Evolutionary conservation across 2,329 filamentous ascomycete genomes (phyloP).

Genomic region (Stachybotrys elegans): DNA sequence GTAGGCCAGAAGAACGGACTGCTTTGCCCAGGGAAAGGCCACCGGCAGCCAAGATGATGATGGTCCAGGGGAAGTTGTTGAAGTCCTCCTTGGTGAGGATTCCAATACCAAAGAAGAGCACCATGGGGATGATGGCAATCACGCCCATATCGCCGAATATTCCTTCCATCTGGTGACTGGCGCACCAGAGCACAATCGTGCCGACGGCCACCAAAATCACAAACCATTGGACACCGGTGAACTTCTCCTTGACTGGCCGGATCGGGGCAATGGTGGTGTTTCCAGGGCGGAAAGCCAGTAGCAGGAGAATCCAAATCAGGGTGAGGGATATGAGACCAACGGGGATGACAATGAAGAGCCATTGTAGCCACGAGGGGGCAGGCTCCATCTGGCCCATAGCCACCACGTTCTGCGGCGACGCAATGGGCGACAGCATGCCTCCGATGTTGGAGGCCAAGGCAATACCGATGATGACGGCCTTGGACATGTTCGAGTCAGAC

Average conservation of each 20-base stretch:
- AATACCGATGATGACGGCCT: conserved; percentile 91
- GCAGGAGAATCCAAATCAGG: conserved; percentile 81
- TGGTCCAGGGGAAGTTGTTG: conserved; percentile 99
- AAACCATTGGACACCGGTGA: conserved; percentile 88
- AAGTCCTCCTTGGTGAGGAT: conserved; percentile 98
- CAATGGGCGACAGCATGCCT: conserved; percentile 93
- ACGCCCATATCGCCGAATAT: conserved; percentile 98
- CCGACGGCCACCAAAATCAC: conserved; percentile 76
- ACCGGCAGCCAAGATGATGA: conserved; percentile 95
- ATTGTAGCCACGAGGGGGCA: conserved; percentile 85
- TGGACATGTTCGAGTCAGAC: conserved; percentile 86
- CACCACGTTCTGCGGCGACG: conserved; percentile 95
- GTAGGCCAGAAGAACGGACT: conserved; percentile 84
- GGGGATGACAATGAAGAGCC: conserved; percentile 95
- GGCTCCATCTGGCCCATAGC: conserved; percentile 94
- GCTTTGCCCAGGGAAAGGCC: conserved; percentile 90
- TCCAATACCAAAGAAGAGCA: conserved; percentile 93
- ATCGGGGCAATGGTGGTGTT: conserved; percentile 88
- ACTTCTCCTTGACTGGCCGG: conserved; percentile 80
- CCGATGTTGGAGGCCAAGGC: conserved; percentile 93
- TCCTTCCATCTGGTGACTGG: conserved; percentile 79
- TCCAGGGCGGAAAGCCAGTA: conserved; percentile 80
- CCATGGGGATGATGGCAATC: conserved; percentile 91
- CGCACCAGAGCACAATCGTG: conserved; percentile 90
- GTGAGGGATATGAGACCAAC: conserved; percentile 86